A percentile compares a stretch with the other conserved stretches of the same genome.
Conservation (phyloP, 2,329 filamentous ascomycete species). For the Xylariaceae sp. region DNA sequence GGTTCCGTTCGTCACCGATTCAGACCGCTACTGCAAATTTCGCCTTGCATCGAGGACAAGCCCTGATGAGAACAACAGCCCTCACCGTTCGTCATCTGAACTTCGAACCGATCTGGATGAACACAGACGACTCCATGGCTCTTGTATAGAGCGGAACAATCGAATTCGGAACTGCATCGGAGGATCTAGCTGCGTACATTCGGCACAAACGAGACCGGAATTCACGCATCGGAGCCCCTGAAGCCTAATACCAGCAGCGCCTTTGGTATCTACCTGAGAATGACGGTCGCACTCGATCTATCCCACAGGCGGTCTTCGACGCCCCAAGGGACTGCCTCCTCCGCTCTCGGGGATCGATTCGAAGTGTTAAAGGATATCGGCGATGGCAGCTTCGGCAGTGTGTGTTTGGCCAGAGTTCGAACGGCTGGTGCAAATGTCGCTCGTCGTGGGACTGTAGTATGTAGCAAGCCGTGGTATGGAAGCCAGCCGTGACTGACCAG, state of each 20-base stretch:
- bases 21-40: conserved; percentile 20
- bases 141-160: conserved; percentile 34
- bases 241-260: conserved; percentile 2
- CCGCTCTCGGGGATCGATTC: conserved; percentile 85
- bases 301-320: conserved; percentile 61
- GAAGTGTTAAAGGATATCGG: conserved; percentile 97
- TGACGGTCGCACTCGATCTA: conserved; percentile 73
- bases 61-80: conserved; percentile 4
- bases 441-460: conserved; percentile 85
- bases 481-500: conserved; percentile 8
- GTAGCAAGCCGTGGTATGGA: conserved; percentile 31
- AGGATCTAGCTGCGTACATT: conserved; percentile 25
- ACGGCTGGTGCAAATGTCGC: conserved; percentile 85
- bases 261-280: conserved; percentile 39
- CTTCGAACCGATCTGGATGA: conserved; percentile 33
- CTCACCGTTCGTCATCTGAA: conserved; percentile 10
- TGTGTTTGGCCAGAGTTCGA: conserved; percentile 84
- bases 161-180: conserved; percentile 24
- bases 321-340: conserved; percentile 39
- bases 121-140: conserved; percentile 33
- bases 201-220: conserved; percentile 8
- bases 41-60: conserved; percentile 8
- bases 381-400: conserved; percentile 97
- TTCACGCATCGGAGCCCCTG: conserved; percentile 7
- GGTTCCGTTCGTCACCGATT: conserved; percentile 5